phyloP scores from a whole-genome alignment of 2,329 filamentous ascomycete species.

The Aspergillus fructus region DNA sequence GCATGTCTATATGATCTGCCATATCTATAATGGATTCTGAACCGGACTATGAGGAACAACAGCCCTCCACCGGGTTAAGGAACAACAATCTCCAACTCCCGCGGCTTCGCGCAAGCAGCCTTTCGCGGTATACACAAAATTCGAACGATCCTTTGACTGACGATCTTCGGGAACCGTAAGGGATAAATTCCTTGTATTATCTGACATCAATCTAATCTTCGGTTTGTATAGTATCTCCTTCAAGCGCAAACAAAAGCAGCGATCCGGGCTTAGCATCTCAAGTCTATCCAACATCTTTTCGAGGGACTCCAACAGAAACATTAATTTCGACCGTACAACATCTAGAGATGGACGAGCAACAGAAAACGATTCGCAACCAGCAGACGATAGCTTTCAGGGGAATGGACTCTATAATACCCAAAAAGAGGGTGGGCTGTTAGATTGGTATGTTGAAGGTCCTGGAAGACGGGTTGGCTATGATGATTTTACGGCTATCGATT shows the following conservation, averaged over 20 bases:
- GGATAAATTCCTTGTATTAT: slow-evolving; percentile 6
- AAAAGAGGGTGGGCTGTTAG: slow-evolving; percentile 49
- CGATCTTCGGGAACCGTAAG: slow-evolving; percentile 37
- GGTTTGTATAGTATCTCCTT: slow-evolving; percentile 37
- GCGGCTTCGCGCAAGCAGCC: slow-evolving; percentile 23
- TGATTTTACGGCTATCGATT: slow-evolving; percentile 95
- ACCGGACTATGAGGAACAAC: slow-evolving; percentile 17
- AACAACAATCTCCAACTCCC: slow-evolving; percentile 12
- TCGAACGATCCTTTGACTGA: slow-evolving; percentile 30
- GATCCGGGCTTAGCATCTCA: slow-evolving; percentile 40
- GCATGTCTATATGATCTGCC: slow-evolving; percentile 23
- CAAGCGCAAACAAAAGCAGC: slow-evolving; percentile 44
- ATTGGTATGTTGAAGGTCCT: slow-evolving; percentile 90
- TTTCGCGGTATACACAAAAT: slow-evolving; percentile 17
- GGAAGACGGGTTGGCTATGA: slow-evolving; percentile 92
- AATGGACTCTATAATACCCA: slow-evolving; percentile 28
- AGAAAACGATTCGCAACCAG: slow-evolving; percentile 28
- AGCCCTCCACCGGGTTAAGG: slow-evolving; percentile 15
- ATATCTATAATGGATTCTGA: slow-evolving; percentile 27
- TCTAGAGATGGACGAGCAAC: slow-evolving; percentile 26
- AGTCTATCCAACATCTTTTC: slow-evolving; percentile 41
- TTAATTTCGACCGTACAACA: slow-evolving; percentile 23
- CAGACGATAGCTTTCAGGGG: slow-evolving; percentile 21
- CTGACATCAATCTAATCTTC: not conserved
- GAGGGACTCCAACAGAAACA: slow-evolving; percentile 24